Evolutionary conservation across 2,329 filamentous ascomycete genomes (phyloP).

Genomic region (Fusarium brevicatenulatum): DNA sequence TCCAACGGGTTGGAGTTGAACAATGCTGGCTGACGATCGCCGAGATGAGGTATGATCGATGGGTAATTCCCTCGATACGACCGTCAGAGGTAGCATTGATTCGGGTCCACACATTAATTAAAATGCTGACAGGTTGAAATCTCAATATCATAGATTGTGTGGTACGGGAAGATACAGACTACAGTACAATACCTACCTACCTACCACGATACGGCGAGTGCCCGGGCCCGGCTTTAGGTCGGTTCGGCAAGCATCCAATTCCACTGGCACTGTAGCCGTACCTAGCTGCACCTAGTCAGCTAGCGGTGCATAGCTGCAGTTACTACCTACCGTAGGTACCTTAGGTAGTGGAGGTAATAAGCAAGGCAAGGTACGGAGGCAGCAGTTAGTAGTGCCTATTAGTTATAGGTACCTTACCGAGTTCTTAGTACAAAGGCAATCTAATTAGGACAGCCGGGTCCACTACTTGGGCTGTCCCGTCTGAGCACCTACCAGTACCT

Average conservation of each 20-base stretch:
- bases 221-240: not conserved
- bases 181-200: not conserved
- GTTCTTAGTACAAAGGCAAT: not conserved
- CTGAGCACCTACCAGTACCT: constrained; percentile 17
- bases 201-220: not conserved
- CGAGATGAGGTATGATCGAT: constrained; percentile 24
- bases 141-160: not conserved
- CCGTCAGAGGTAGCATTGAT: not conserved
- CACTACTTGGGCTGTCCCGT: constrained; percentile 32
- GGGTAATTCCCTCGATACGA: not conserved
- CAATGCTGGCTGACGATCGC: constrained; percentile 28
- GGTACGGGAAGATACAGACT: not conserved
- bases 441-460: constrained; percentile 11
- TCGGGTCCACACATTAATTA: constrained; percentile 3
- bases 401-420: not conserved
- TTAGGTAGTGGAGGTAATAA: too few species aligned
- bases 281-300: not conserved
- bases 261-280: not conserved
- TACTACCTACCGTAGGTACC: too few species aligned
- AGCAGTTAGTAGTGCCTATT: not conserved
- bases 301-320: not conserved
- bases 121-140: not conserved
- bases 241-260: not conserved
- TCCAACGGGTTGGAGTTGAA: not conserved
- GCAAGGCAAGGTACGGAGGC: not conserved